Conservation (phyloP, 139 green algal genomes). For the Volvox africanus region DNA sequence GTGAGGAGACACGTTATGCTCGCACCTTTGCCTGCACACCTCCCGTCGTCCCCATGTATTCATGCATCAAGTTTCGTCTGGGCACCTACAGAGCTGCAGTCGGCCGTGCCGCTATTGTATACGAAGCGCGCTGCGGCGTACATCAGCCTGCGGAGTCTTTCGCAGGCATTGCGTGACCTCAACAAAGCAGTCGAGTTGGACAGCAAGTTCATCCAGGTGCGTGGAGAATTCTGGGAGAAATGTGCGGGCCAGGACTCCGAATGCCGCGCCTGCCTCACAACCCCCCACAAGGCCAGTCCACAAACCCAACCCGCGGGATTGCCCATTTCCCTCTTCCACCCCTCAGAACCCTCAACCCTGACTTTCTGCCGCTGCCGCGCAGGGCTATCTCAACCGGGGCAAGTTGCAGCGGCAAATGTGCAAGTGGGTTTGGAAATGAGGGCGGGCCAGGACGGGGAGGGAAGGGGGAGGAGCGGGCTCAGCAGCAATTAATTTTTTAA, state of each 20-base stretch:
- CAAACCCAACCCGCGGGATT: too few species aligned
- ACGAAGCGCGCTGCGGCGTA: conserved; percentile 73
- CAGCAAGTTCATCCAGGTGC: conserved; percentile 42
- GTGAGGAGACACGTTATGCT: background rate
- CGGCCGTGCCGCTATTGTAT: conserved; percentile 58
- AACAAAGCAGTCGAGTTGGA: conserved; percentile 60
- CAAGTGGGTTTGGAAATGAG: conserved; percentile 18
- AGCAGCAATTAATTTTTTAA: background rate
- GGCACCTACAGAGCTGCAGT: conserved; percentile 50
- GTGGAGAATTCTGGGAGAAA: background rate
- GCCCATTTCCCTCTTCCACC: too few species aligned
- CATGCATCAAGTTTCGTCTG: too few species aligned
- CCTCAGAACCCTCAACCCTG: too few species aligned
- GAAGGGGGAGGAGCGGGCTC: background rate
- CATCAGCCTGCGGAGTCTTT: conserved; percentile 58
- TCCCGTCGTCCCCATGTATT: background rate
- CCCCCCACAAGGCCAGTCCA: too few species aligned
- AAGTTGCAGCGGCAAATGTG: conserved; percentile 70
- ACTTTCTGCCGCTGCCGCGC: background rate
- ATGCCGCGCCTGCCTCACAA: too few species aligned
- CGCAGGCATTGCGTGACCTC: conserved; percentile 65
- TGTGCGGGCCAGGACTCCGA: too few species aligned
- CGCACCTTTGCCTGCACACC: background rate
- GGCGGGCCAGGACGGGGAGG: too few species aligned
- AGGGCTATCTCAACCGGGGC: conserved; percentile 67